Evolutionary conservation across 2,329 filamentous ascomycete species (phyloP), one percentile per base, ranked within the genome.

Genomic region (Fusarium devonianum): DNA sequence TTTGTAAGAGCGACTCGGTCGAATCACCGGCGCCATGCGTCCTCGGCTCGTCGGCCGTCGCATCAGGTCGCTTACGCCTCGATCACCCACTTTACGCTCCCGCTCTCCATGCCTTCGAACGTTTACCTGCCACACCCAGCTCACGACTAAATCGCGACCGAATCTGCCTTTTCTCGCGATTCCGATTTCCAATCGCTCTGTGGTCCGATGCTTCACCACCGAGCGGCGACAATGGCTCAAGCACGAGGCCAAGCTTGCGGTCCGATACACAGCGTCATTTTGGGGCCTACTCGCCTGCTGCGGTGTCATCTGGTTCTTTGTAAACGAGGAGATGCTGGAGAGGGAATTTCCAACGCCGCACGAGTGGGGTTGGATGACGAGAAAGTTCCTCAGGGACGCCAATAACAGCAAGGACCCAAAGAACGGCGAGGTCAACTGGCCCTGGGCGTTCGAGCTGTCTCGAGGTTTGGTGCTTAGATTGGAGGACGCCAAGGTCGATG

Each of bases 271-370:
- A 0, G 63, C 80, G n/a, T 78, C 83, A 19, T 71, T 89, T 29
- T 92, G 86, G 79, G 80, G 84, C 11, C 80, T 86, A 29, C 70
- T 85, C 7, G 74, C 80, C 33, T 80, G 87, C 50, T 71, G 85
- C 30, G 75, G 83, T 28, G 74, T 88, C 8, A 82, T 86, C 28
- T 80, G 81, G 58, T 83, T 85, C 56, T 86, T 86, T 12, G 68
- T 91, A 25, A 79, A 88, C 66, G 87, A 92, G 65, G 90, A 96
- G 71, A 76, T 80, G 52, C 77, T 90, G 33, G 92, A 97, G 73
- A 81, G 87, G 36, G 77, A 82, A 41, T 90, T 87, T 68, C 92
- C 92, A 0, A 92, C 90, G 1, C 92, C 93, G 1, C 81, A 83
- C 18, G 92, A 96, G 69, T 97, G 92, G 91, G 76, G 76, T 0